These are phyloP conservation scores for Backusella tarrabulga DNA, from an alignment of 192 early-diverging fungal species.

Conservation along the genomic window DNA sequence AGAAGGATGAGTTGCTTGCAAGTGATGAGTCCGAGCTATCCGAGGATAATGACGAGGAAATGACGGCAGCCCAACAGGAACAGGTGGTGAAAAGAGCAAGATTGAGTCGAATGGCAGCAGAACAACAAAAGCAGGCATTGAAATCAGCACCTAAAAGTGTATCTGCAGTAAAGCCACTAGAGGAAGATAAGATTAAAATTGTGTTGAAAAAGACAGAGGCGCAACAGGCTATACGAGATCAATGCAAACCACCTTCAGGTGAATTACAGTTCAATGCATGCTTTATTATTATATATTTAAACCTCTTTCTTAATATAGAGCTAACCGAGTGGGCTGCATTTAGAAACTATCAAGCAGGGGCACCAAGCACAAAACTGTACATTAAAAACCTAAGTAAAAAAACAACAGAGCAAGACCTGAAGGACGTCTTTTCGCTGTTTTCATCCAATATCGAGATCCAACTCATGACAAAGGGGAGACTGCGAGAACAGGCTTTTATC, in stretches of 20 bases:
- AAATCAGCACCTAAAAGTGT: not conserved
- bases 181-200: not conserved
- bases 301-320: slow-evolving; percentile 15
- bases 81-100: not conserved
- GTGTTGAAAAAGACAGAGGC: not conserved
- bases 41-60: slow-evolving; percentile 20
- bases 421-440: slow-evolving; percentile 32
- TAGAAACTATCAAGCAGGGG: slow-evolving; percentile 38
- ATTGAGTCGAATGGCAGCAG: not conserved
- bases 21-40: slow-evolving; percentile 51
- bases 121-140: slow-evolving; percentile 18
- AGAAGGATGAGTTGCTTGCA: slow-evolving; percentile 46
- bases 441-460: slow-evolving; percentile 25
- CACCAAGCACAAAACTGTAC: slow-evolving; percentile 37
- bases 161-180: not conserved
- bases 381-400: slow-evolving; percentile 48
- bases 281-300: too few species aligned
- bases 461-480: slow-evolving; percentile 39
- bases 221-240: slow-evolving; percentile 17
- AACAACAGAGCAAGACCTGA: slow-evolving; percentile 31
- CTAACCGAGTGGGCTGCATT: slow-evolving; percentile 39
- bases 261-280: too few species aligned
- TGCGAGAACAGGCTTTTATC: slow-evolving; percentile 50
- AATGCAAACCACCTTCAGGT: slow-evolving; percentile 18
- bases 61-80: not conserved